Conservation (phyloP, 2,329 filamentous ascomycete species). For the Colletotrichum sidae region DNA sequence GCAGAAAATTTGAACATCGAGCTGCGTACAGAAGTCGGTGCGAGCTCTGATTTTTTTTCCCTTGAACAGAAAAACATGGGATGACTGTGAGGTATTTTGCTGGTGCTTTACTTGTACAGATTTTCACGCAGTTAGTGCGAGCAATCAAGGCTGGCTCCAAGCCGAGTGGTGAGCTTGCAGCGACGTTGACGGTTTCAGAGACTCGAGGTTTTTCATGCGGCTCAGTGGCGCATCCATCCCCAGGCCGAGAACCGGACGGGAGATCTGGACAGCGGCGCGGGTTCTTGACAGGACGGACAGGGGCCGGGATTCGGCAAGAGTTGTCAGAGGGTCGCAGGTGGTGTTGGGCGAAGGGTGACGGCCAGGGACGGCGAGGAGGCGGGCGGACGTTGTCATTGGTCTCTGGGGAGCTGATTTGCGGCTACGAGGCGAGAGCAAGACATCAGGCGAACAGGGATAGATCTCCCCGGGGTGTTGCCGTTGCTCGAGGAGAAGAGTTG, state of each 20-base stretch:
- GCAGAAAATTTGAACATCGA: constrained; percentile 11
- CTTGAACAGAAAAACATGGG: constrained; percentile 10
- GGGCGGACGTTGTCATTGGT: constrained; percentile 19
- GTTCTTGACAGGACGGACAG: neutral
- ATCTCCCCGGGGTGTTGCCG: neutral
- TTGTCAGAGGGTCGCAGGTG: constrained; percentile 10
- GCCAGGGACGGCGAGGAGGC: constrained; percentile 16
- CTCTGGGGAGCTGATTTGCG: neutral
- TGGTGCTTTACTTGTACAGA: neutral
- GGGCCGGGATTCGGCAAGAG: constrained; percentile 13
- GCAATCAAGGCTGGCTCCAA: constrained; percentile 4
- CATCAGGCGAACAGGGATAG: constrained; percentile 24
- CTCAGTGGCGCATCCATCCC: too few species aligned
- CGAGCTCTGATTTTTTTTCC: neutral
- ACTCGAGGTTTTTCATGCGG: constrained; percentile 24
- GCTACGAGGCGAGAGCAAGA: constrained; percentile 24
- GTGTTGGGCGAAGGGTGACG: constrained; percentile 21
- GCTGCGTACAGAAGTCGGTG: constrained; percentile 13
- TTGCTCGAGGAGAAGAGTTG: constrained; percentile 7
- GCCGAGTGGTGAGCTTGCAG: constrained; percentile 23
- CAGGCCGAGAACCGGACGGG: constrained; percentile 34
- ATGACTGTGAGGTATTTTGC: constrained; percentile 17
- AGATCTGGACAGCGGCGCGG: too few species aligned
- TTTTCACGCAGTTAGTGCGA: constrained; percentile 6
- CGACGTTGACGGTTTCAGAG: constrained; percentile 31